Evolutionary conservation across 371 early-diverging fungal genomes (phyloP), one percentile per base, ranked within the genome.

Genomic region (Mucor velutinosus): DNA sequence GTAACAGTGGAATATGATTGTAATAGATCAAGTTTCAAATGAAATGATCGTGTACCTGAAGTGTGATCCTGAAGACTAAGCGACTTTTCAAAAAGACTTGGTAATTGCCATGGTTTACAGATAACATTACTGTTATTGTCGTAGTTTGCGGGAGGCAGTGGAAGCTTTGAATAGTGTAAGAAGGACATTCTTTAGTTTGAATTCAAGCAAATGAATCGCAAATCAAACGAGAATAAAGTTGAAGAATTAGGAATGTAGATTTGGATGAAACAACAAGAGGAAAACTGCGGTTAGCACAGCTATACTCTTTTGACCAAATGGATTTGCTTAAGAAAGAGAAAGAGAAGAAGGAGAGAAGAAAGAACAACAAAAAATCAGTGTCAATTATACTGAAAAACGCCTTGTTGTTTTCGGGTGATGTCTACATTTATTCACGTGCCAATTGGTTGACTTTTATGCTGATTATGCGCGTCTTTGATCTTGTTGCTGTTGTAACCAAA

Each of bases 401-500:
- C 41, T 37, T 30, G n/a, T 55, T 32, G 56, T n/a, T 30, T 30
- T 57, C 7, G 25, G 53, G 25, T 25, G 27, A 53, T 27, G 14
- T 25, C 23, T 53, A 25, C 41, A 41, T 41, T 23, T 53, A 21
- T 25, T n/a, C 57, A 57, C 32, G 33, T 57, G 57, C 29, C 33
- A 57, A 25, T 29, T 55, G 25, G 25, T 51, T 19, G 19, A 5
- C 15, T 17, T 41, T 57, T 33, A 30, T 56, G 29, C 19, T 8
- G 7, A 2, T 56, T 23, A 56, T 57, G 30, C 53, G 53, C 53
- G 30, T 57, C 30, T 57, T 37, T 66, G 56, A 27, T 53, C 47
- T 49, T 68, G 68, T 23, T 69, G 69, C 37, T 64, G 58, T 15
- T 64, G 64, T 39, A 69, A n/a, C 69, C 69, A 69, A 23, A 29